A percentile compares a stretch with the other conserved stretches of the same genome.
These are phyloP conservation scores for Oryza australiensis DNA, from an alignment of 176 grass and related monocot genomes.

Conservation along the genomic window DNA sequence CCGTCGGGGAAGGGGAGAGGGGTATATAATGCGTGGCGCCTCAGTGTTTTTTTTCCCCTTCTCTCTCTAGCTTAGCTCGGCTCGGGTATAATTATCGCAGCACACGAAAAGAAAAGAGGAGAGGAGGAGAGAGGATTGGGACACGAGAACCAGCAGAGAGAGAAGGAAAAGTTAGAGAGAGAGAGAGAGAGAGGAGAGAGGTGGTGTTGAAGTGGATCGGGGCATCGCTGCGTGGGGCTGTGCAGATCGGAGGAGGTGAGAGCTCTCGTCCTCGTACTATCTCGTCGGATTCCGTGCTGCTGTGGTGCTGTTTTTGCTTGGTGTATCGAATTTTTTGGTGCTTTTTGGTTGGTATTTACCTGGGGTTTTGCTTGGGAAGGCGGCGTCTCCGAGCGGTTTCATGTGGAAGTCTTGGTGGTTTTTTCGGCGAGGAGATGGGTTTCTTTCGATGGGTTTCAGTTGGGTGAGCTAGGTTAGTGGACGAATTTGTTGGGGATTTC, in stretches of 20 bases:
- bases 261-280: background rate
- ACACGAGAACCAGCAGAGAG: conserved; percentile 28
- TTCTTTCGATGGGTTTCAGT: background rate
- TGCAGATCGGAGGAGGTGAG: conserved; percentile 57
- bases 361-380: background rate
- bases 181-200: conserved; percentile 18
- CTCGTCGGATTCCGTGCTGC: background rate
- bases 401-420: too few relatives aligned
- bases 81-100: conserved; percentile 25
- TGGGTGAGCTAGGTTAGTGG: background rate
- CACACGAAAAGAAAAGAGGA: conserved; percentile 33
- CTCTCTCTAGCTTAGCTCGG: background rate
- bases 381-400: background rate
- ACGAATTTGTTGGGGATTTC: conserved; percentile 10
- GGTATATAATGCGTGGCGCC: conserved; percentile 40
- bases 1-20: background rate
- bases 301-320: background rate
- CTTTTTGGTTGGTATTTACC: background rate
- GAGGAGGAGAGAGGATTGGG: conserved; percentile 33
- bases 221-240: background rate
- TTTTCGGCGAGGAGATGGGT: background rate
- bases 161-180: conserved; percentile 22
- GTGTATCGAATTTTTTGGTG: background rate
- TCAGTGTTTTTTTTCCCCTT: background rate
- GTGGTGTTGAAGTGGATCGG: conserved; percentile 27